A percentile compares a stretch with the other conserved stretches of the same genome.
Conservation (phyloP, 2,329 filamentous ascomycete genomes). For the Hysterium pulicare region DNA sequence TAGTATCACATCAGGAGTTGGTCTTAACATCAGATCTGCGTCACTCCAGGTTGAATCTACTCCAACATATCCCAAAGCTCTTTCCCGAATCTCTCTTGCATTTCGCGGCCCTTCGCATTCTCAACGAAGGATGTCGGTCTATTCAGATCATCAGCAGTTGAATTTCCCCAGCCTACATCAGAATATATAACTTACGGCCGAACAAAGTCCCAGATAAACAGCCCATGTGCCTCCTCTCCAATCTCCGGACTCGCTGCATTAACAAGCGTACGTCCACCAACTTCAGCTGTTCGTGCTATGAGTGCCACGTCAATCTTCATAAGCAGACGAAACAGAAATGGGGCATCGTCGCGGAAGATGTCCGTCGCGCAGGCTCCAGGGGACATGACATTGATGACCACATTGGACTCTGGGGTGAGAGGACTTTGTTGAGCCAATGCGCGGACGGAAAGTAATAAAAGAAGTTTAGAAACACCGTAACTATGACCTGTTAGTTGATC, state of each 20-base stretch:
- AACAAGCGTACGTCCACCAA: constrained; percentile 18
- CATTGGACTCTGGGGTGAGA: constrained; percentile 16
- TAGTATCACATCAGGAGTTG: too few species aligned
- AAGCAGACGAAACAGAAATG: constrained; percentile 4
- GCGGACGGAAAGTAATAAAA: constrained; percentile 22
- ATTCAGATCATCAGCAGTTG: constrained; percentile 9
- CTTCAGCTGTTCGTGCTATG: constrained; percentile 18
- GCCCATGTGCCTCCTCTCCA: constrained; percentile 17
- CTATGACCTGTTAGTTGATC: constrained; percentile 2
- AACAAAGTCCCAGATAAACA: constrained; percentile 18
- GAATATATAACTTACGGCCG: constrained; percentile 9
- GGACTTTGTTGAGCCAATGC: constrained; percentile 18
- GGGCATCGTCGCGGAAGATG: constrained; percentile 20
- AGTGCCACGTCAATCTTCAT: constrained; percentile 4
- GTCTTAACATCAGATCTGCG: constrained; percentile 8
- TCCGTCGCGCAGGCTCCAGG: constrained; percentile 27
- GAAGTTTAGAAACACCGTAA: constrained; percentile 24
- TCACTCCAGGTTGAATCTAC: constrained; percentile 16
- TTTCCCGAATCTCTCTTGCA: constrained; percentile 12
- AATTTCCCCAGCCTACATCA: neutral
- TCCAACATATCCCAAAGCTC: constrained; percentile 18
- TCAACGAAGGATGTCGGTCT: constrained; percentile 5
- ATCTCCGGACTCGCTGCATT: constrained; percentile 14
- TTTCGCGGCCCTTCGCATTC: constrained; percentile 6
- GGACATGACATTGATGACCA: constrained; percentile 25